Evolutionary conservation across 352 stramenopile genomes (phyloP).

Genomic region (Pythium dissotocum): DNA sequence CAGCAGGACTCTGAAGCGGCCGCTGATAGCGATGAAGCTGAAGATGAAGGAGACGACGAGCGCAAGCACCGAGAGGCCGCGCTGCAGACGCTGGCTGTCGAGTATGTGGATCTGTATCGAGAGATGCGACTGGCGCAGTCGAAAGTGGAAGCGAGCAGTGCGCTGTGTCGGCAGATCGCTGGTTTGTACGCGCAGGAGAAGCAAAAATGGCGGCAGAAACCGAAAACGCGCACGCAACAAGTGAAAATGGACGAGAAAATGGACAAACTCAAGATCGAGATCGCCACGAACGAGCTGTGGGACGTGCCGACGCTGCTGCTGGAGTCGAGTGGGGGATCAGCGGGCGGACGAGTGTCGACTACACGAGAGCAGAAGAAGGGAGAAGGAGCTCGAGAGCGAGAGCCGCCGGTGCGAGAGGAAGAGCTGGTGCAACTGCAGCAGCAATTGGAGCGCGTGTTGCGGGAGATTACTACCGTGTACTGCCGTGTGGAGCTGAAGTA

Average conservation of each 20-base stretch:
- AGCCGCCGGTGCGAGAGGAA: slow-evolving; percentile 14
- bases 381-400: background rate
- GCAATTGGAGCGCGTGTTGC: slow-evolving; percentile 52
- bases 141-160: slow-evolving; percentile 32
- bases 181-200: slow-evolving; percentile 36
- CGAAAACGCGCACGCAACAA: slow-evolving; percentile 41
- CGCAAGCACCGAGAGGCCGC: background rate
- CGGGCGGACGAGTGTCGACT: too few relatives aligned
- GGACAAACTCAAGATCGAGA: slow-evolving; percentile 38
- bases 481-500: slow-evolving; percentile 44
- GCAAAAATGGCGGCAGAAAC: slow-evolving; percentile 43
- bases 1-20: background rate
- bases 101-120: slow-evolving; percentile 17
- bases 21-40: background rate
- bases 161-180: slow-evolving; percentile 34
- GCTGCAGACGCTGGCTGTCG: background rate
- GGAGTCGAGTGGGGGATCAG: background rate
- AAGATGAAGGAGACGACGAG: background rate
- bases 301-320: slow-evolving; percentile 52
- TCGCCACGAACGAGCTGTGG: slow-evolving; percentile 45
- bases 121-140: slow-evolving; percentile 35
- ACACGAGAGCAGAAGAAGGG: too few relatives aligned
- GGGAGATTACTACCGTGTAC: slow-evolving; percentile 52
- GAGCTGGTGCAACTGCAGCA: slow-evolving; percentile 40
- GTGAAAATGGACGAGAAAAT: slow-evolving; percentile 53